These are phyloP conservation scores for Pilaira anomala DNA, from an alignment of 192 early-diverging fungal species.

Conservation along the genomic window DNA sequence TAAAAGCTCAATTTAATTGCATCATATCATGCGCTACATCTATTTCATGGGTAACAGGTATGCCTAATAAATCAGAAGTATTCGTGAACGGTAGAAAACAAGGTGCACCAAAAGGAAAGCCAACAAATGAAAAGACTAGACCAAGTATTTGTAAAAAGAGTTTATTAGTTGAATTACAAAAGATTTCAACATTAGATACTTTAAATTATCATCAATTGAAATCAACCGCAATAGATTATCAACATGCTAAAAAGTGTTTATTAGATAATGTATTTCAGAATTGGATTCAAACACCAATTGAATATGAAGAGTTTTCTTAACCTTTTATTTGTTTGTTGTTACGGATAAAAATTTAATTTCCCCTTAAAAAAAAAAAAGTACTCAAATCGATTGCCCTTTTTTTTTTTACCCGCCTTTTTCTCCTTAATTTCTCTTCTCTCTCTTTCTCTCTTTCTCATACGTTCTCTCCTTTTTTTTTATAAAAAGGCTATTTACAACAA, in stretches of 20 bases:
- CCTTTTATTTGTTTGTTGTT: background rate
- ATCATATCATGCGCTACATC: constrained; percentile 27
- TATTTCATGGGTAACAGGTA: constrained; percentile 22
- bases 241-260: constrained; percentile 19
- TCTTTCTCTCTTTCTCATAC: background rate
- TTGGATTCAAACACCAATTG: constrained; percentile 32
- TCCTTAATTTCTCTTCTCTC: background rate
- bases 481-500: background rate
- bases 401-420: background rate
- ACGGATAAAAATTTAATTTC: background rate
- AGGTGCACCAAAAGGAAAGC: constrained; percentile 30
- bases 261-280: constrained; percentile 26
- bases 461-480: too few species aligned
- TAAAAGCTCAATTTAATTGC: constrained; percentile 5
- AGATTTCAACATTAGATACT: background rate
- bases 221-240: constrained; percentile 7
- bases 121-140: constrained; percentile 26
- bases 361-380: too few species aligned
- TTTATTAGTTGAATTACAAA: constrained; percentile 1
- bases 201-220: constrained; percentile 22
- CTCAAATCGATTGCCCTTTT: too few species aligned
- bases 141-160: constrained; percentile 3
- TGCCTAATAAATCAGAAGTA: constrained; percentile 26
- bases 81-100: constrained; percentile 37
- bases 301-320: constrained; percentile 11